Evolutionary conservation across 2,329 filamentous ascomycete genomes (phyloP).

Genomic region (Anthostomella pinea): DNA sequence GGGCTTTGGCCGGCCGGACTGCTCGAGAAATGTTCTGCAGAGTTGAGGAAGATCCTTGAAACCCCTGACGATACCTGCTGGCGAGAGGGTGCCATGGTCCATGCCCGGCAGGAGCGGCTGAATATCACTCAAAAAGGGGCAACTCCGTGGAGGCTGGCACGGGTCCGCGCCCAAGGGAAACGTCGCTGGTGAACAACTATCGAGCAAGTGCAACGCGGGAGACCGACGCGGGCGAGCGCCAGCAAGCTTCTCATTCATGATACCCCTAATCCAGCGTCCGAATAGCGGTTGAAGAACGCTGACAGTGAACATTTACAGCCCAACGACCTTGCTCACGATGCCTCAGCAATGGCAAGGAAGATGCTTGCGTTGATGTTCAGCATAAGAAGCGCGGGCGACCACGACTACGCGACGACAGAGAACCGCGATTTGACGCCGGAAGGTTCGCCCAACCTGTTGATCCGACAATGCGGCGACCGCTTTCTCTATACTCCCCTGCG

Average conservation of each 20-base stretch:
- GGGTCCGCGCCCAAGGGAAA: no score
- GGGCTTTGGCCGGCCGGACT: background rate
- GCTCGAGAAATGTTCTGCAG: slow-evolving; percentile 1
- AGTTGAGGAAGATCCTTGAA: slow-evolving; percentile 7
- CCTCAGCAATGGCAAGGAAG: slow-evolving; percentile 74
- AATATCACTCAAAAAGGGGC: no score
- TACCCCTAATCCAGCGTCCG: no score
- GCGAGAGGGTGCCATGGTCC: no score
- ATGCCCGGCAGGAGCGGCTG: no score
- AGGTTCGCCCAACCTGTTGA: slow-evolving; percentile 47
- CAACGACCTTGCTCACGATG: slow-evolving; percentile 78
- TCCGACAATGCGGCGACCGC: slow-evolving; percentile 45
- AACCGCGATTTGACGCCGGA: slow-evolving; percentile 54
- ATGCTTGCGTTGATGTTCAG: slow-evolving; percentile 77
- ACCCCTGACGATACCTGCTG: no score
- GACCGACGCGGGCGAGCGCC: no score
- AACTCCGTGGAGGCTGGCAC: no score
- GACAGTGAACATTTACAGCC: slow-evolving; percentile 44
- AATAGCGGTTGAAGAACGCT: slow-evolving; percentile 26
- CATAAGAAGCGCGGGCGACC: slow-evolving; percentile 83
- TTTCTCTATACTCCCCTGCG: slow-evolving; percentile 49
- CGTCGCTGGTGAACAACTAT: no score
- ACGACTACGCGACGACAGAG: slow-evolving; percentile 69
- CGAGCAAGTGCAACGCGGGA: no score
- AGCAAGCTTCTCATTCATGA: no score